Percentiles rank a stretch among this genome's conserved stretches.
These are phyloP conservation scores for Penicillium sp. DNA, from an alignment of 2,329 filamentous ascomycete genomes.

Conservation along the genomic window DNA sequence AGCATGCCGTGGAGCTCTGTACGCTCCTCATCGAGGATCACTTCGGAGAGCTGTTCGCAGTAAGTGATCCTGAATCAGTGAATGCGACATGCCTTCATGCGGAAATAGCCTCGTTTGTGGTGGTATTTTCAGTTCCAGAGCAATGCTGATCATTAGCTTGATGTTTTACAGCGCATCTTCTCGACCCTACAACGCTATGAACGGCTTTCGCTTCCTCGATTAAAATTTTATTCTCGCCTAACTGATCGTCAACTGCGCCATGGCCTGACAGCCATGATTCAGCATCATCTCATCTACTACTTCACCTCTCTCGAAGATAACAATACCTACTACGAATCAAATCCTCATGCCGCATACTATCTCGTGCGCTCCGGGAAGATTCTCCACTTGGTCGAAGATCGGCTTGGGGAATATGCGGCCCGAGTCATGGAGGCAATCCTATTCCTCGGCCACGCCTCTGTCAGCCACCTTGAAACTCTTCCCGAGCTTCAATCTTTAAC, in stretches of 20 bases:
- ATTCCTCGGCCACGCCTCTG: slow-evolving; percentile 71
- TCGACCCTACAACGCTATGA: slow-evolving; percentile 75
- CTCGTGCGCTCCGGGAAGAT: slow-evolving; percentile 81
- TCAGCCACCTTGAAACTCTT: slow-evolving; percentile 46
- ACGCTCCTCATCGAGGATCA: slow-evolving; percentile 83
- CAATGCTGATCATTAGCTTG: slow-evolving; percentile 7
- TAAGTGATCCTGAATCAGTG: slow-evolving; percentile 53
- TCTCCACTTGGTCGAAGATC: slow-evolving; percentile 69
- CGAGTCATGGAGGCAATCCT: slow-evolving; percentile 74
- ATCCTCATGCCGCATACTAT: slow-evolving; percentile 76
- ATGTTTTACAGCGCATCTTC: slow-evolving; percentile 71
- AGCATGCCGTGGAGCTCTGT: slow-evolving; percentile 84
- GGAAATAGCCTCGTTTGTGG: background rate
- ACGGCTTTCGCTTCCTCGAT: slow-evolving; percentile 68
- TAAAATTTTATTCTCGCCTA: slow-evolving; percentile 72
- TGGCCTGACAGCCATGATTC: slow-evolving; percentile 79
- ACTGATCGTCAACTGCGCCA: slow-evolving; percentile 74
- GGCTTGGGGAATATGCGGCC: slow-evolving; percentile 73
- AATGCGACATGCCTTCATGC: background rate
- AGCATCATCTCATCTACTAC: slow-evolving; percentile 83
- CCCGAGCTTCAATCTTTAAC: slow-evolving; percentile 33
- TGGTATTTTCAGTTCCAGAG: background rate
- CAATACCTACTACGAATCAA: slow-evolving; percentile 78
- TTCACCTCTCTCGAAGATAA: slow-evolving; percentile 63
- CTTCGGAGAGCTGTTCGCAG: slow-evolving; percentile 88